phyloP scores from a whole-genome alignment of 2,329 filamentous ascomycete species.

The Fusarium stilboides region DNA sequence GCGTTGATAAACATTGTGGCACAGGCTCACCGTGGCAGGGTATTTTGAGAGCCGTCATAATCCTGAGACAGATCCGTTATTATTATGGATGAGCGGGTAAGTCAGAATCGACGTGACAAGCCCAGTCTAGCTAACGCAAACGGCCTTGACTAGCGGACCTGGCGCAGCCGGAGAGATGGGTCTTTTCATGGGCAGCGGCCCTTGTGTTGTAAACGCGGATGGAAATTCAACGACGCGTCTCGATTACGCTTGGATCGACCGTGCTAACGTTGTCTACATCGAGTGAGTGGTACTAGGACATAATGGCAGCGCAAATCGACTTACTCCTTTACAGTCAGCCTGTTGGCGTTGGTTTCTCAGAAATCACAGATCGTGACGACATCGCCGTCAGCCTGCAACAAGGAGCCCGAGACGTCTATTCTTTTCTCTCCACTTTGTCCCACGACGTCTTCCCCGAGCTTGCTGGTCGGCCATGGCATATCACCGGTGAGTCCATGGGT shows the following conservation, averaged over 20 bases:
- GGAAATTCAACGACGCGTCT: constrained; percentile 32
- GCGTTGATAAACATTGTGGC: rapidly evolving
- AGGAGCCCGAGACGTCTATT: constrained; percentile 30
- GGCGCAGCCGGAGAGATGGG: constrained; percentile 38
- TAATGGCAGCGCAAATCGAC: background rate
- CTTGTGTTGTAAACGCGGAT: constrained; percentile 29
- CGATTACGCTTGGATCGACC: constrained; percentile 37
- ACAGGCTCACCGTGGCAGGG: background rate
- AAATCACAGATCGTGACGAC: constrained; percentile 31
- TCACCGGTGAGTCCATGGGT: constrained; percentile 41
- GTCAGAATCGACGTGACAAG: background rate
- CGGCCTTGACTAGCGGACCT: background rate
- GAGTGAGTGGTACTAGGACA: constrained; percentile 2
- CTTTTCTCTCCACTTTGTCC: constrained; percentile 23
- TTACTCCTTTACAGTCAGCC: constrained; percentile 23
- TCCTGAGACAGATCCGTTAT: constrained; percentile 30
- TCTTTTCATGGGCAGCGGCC: constrained; percentile 36
- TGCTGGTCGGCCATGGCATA: constrained; percentile 31
- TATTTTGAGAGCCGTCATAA: constrained; percentile 37
- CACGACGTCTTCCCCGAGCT: constrained; percentile 30
- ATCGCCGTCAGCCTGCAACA: constrained; percentile 31
- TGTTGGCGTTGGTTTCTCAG: constrained; percentile 36
- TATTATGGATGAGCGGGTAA: constrained; percentile 44
- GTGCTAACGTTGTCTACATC: constrained; percentile 33
- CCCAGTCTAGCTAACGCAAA: background rate